Conservation (phyloP, 176 grass and related monocot species). For the Carex kokanica region DNA sequence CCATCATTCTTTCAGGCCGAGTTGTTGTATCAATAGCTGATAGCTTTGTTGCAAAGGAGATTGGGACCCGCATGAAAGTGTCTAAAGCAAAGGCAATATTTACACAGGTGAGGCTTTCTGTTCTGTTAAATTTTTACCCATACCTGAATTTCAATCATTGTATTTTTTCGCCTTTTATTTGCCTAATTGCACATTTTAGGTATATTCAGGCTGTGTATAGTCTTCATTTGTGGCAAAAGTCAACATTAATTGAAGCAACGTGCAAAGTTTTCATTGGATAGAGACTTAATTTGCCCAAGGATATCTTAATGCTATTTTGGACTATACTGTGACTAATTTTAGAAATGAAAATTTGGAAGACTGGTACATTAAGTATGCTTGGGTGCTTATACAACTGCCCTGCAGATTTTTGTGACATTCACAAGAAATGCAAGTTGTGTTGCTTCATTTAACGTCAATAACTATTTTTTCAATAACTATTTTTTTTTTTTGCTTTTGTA, state of each 20-base stretch:
- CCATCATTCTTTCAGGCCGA: constrained; percentile 71
- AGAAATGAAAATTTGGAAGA: neutral
- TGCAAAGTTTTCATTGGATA: neutral
- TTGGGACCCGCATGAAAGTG: constrained; percentile 57
- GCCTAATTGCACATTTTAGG: neutral
- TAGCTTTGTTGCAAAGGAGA: constrained; percentile 79
- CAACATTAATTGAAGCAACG: neutral
- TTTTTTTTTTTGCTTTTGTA: constrained; percentile 32
- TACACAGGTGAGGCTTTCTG: constrained; percentile 54
- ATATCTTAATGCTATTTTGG: neutral
- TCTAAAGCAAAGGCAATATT: constrained; percentile 83
- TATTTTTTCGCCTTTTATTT: neutral
- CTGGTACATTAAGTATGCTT: neutral
- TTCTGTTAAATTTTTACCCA: neutral
- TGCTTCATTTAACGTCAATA: neutral
- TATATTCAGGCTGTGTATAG: neutral
- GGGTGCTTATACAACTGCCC: neutral
- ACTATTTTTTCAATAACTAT: constrained; percentile 1
- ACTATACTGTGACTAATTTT: neutral
- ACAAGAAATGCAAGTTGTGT: neutral
- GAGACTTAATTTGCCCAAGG: neutral
- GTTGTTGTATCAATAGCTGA: constrained; percentile 97
- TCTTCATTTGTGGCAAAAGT: neutral
- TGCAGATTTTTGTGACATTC: neutral
- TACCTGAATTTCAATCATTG: neutral